Percentiles rank a stretch among this genome's conserved stretches.
Evolutionary conservation across 148 eudicot species (phyloP).

Genomic region (Arctostaphylos glauca): DNA sequence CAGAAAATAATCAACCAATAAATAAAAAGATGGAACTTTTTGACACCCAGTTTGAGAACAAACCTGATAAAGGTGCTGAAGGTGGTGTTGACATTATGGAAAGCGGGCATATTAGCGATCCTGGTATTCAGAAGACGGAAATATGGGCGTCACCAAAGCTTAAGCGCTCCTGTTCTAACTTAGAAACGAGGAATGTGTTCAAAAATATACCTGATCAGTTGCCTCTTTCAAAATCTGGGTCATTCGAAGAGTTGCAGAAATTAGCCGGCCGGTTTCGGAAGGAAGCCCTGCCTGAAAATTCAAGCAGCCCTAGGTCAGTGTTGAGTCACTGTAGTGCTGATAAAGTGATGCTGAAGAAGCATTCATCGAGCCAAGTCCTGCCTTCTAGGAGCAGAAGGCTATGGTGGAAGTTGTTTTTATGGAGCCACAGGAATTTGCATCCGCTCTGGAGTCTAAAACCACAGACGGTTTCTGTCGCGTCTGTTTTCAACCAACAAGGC

Average conservation of each 20-base stretch:
- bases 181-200: constrained; percentile 55
- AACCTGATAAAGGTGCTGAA: constrained; percentile 28
- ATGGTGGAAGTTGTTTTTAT: constrained; percentile 93
- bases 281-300: constrained; percentile 33
- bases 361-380: constrained; percentile 77
- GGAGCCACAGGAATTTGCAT: constrained; percentile 88
- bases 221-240: constrained; percentile 48
- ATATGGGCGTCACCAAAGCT: constrained; percentile 65
- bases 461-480: constrained; percentile 22
- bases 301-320: constrained; percentile 58
- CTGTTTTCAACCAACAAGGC: constrained; percentile 66
- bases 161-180: constrained; percentile 73
- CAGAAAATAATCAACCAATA: constrained; percentile 24
- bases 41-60: constrained; percentile 17
- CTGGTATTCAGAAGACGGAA: constrained; percentile 54
- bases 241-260: constrained; percentile 60
- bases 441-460: constrained; percentile 22
- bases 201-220: constrained; percentile 48
- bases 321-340: constrained; percentile 64
- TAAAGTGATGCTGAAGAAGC: constrained; percentile 78
- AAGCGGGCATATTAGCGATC: constrained; percentile 77
- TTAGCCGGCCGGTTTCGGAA: constrained; percentile 38
- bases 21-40: constrained; percentile 9
- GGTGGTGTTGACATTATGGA: constrained; percentile 28
- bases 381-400: constrained; percentile 76